Evolutionary conservation across 371 early-diverging fungal species (phyloP), one percentile per base, ranked within the genome.

Genomic region (Actinomucor elegans): DNA sequence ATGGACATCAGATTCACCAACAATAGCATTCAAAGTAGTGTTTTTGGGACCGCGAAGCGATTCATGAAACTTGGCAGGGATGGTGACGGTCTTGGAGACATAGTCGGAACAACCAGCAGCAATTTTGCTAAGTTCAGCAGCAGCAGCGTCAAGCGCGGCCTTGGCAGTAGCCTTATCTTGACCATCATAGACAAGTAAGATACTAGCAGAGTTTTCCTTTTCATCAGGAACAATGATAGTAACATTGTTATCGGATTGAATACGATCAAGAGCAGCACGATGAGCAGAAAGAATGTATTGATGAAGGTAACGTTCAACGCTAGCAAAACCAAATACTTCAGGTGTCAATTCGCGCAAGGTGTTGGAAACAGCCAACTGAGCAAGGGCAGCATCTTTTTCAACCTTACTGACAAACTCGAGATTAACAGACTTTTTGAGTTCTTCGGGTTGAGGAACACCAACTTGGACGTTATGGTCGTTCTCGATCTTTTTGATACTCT

Each of bases 271-370:
- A 61, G 87, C 89, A 57, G 82, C 77, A n/a, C 91, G 93, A 48
- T 87, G 88, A 55, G 85, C 85, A 27, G 92, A 90, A 23, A 85
- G 73, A 45, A 95, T 85, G 69, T 86, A 85, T 31, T 86, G 79
- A 65, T 92, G 92, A 48, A 94, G 71, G 32, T 87, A 87, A 38
- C 85, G 83, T 44, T 93, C 91, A 26, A 95, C 83, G 23, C 85
- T 81, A 41, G 91, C 85, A 35, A 79, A 74, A 42, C 80, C 80
- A 59, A 94, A 87, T 60, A 80, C 76, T 23, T 75, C 66, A 27
- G 86, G 86, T 10, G 73, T 66, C 64, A 78, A 67, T 3, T 55
- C 50, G 34, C 65, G 69, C 11, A 60, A 54, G 14, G 64, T 47
- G 14, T 57, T 67, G 42, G 59, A 58, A 14, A 65, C 60, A 49